A percentile compares a stretch with the other conserved stretches of the same genome.
Evolutionary conservation across 768 basidiomycete species (phyloP).

Genomic region (Mycena leptocephala): DNA sequence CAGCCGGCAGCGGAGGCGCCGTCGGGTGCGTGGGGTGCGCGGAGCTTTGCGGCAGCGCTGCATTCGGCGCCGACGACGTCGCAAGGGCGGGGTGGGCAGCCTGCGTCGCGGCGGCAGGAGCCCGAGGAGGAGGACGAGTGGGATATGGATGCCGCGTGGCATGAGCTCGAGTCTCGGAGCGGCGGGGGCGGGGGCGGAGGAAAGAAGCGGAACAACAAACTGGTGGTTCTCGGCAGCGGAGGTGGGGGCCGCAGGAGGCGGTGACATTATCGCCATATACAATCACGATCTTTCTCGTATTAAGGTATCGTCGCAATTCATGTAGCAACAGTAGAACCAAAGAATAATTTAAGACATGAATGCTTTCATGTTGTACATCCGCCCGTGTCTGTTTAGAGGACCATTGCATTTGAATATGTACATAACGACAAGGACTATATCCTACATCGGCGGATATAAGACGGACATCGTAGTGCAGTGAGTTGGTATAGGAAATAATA

Average conservation of each 20-base stretch:
- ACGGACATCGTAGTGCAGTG: too few relatives aligned
- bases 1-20: slow-evolving; percentile 32
- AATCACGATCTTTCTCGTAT: slow-evolving; percentile 20
- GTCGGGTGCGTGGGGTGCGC: slow-evolving; percentile 82
- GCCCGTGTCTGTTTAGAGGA: background rate
- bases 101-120: slow-evolving; percentile 48
- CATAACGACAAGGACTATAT: slow-evolving; percentile 1
- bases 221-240: slow-evolving; percentile 83
- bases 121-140: slow-evolving; percentile 71
- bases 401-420: slow-evolving; percentile 12
- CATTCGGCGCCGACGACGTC: slow-evolving; percentile 62
- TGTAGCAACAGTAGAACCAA: slow-evolving; percentile 33
- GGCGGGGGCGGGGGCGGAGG: slow-evolving; percentile 51
- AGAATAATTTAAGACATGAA: slow-evolving; percentile 13
- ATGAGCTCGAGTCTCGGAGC: slow-evolving; percentile 79
- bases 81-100: slow-evolving; percentile 43
- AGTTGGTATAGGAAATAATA: slow-evolving; percentile 24
- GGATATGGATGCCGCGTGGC: slow-evolving; percentile 87
- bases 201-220: slow-evolving; percentile 73
- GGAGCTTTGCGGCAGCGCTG: slow-evolving; percentile 88
- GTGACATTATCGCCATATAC: slow-evolving; percentile 29
- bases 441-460: slow-evolving; percentile 14
- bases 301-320: slow-evolving; percentile 12
- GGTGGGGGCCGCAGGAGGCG: slow-evolving; percentile 71
- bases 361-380: slow-evolving; percentile 18